Conservation (phyloP, 1,284 basidiomycete genomes). For the Xerocomus minutiporus region DNA sequence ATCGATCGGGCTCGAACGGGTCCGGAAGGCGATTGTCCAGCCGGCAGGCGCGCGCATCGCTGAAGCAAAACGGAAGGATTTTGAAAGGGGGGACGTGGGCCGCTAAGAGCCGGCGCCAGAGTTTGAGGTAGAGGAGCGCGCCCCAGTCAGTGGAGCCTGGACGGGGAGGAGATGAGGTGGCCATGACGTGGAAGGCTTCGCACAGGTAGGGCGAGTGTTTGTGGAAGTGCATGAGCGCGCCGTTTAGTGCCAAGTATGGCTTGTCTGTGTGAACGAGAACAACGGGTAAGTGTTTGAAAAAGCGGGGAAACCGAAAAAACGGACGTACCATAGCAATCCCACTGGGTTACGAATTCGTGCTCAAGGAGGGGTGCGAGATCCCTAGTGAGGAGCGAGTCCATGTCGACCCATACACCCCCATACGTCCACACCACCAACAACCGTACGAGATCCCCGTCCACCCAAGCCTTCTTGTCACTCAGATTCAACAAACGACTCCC, state of each 20-base stretch:
- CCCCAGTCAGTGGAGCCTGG: conserved; percentile 89
- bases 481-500: conserved; percentile 53
- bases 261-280: conserved; percentile 56
- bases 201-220: conserved; percentile 90
- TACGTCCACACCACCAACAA: conserved; percentile 81
- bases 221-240: conserved; percentile 88
- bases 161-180: conserved; percentile 64
- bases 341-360: conserved; percentile 92
- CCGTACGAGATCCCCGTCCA: conserved; percentile 86
- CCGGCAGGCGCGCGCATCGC: conserved; percentile 82
- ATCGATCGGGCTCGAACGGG: conserved; percentile 54
- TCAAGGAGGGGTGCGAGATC: conserved; percentile 81
- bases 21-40: conserved; percentile 90
- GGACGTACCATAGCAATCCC: conserved; percentile 89
- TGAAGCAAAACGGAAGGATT: conserved; percentile 90
- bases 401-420: conserved; percentile 93
- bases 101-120: conserved; percentile 80
- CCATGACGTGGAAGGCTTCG: conserved; percentile 90
- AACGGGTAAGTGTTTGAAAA: neutral
- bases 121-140: conserved; percentile 80
- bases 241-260: conserved; percentile 82
- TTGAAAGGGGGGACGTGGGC: conserved; percentile 77
- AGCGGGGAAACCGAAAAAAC: neutral
- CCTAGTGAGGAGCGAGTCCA: conserved; percentile 87
- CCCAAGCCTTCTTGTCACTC: conserved; percentile 80